phyloP scores from a whole-genome alignment of 2,329 filamentous ascomycete species.

The Microcera coccophila region DNA sequence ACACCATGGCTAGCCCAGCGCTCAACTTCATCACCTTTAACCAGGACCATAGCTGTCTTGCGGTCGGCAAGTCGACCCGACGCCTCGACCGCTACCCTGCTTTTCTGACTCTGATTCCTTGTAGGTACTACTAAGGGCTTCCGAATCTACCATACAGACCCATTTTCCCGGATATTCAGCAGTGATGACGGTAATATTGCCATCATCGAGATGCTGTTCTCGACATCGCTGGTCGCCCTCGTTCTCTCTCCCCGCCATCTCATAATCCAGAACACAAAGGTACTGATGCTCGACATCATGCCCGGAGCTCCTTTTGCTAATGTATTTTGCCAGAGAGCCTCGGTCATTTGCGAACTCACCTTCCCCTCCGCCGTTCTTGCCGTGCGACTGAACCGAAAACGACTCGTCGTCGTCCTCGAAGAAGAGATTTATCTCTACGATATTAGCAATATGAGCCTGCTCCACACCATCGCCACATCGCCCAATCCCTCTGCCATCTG shows the following conservation, averaged over 20 bases:
- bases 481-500: conserved; percentile 90
- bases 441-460: conserved; percentile 95
- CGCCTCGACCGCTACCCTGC: conserved; percentile 6
- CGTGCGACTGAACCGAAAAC: conserved; percentile 89
- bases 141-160: conserved; percentile 93
- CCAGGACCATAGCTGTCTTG: conserved; percentile 95
- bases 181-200: conserved; percentile 93
- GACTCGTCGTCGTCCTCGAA: conserved; percentile 88
- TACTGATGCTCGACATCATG: conserved; percentile 36
- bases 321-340: conserved; percentile 47
- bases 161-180: conserved; percentile 91
- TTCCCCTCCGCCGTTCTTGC: conserved; percentile 96
- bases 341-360: conserved; percentile 96
- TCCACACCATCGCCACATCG: conserved; percentile 89
- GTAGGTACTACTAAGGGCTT: conserved; percentile 88
- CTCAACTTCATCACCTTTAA: conserved; percentile 99
- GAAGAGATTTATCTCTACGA: conserved; percentile 98
- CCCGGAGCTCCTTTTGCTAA: conserved; percentile 14
- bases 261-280: conserved; percentile 97
- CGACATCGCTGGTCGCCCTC: conserved; percentile 89
- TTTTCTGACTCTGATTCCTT: conserved; percentile 9
- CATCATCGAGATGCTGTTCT: conserved; percentile 98
- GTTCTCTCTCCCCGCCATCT: conserved; percentile 88
- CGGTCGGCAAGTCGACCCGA: conserved; percentile 66
- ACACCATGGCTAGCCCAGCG: conserved; percentile 60